phyloP scores from a whole-genome alignment of 2,329 filamentous ascomycete genomes.

The Fusarium pseudocircinatum region DNA sequence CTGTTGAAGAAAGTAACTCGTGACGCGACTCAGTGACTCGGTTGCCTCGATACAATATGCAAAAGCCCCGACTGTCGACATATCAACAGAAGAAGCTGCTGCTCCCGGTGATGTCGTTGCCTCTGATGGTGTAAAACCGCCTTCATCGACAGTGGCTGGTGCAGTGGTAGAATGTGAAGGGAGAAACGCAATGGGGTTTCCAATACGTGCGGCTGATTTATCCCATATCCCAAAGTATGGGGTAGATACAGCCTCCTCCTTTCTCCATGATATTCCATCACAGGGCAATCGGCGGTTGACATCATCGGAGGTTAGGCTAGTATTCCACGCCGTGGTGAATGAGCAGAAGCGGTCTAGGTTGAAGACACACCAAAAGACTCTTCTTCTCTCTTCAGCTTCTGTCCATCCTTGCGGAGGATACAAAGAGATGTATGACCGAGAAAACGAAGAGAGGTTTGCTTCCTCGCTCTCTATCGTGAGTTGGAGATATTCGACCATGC shows the following conservation, averaged over 20 bases:
- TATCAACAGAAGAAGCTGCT: constrained; percentile 21
- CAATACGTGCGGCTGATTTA: constrained; percentile 49
- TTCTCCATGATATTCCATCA: constrained; percentile 54
- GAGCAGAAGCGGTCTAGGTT: constrained; percentile 35
- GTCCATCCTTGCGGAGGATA: constrained; percentile 41
- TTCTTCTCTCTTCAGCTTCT: constrained; percentile 31
- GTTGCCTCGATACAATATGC: constrained; percentile 58
- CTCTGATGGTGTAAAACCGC: background rate
- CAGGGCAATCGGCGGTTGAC: constrained; percentile 45
- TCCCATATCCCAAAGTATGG: constrained; percentile 59
- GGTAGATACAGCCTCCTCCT: constrained; percentile 48
- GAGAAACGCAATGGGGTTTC: constrained; percentile 51
- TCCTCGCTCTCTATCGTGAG: constrained; percentile 39
- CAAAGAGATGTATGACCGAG: background rate
- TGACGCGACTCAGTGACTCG: constrained; percentile 56
- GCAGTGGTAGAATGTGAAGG: constrained; percentile 42
- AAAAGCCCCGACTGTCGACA: constrained; percentile 55
- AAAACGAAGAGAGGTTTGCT: background rate
- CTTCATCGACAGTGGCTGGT: background rate
- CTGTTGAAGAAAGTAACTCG: constrained; percentile 56
- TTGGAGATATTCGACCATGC: constrained; percentile 45
- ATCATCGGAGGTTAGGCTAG: constrained; percentile 45
- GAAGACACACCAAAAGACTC: constrained; percentile 48
- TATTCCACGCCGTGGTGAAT: constrained; percentile 42
- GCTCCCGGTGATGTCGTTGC: background rate